phyloP scores from a whole-genome alignment of 2,329 filamentous ascomycete species.

The Diaporthe citrichinensis region DNA sequence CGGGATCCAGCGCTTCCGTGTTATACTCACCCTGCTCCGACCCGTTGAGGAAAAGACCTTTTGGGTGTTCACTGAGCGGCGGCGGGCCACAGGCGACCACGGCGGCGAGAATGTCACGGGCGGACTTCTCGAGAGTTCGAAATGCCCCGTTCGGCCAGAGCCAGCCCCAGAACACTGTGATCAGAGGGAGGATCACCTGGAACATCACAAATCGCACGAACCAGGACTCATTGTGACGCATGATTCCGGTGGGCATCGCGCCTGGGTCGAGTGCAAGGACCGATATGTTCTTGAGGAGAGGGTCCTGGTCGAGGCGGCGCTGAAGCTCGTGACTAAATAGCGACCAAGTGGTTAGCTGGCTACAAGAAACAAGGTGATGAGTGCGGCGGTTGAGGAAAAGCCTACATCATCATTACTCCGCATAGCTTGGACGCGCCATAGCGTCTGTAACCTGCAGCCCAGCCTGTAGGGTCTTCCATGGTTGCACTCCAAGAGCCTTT shows the following conservation, averaged over 20 bases:
- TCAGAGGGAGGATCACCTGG: neutral
- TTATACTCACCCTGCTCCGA: conserved; percentile 5
- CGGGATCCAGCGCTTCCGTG: neutral
- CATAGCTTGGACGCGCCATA: conserved; percentile 5
- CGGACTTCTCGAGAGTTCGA: neutral
- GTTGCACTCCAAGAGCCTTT: conserved; percentile 4
- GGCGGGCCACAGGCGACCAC: conserved; percentile 25
- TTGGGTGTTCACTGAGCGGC: conserved; percentile 15
- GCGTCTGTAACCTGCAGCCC: conserved; percentile 15
- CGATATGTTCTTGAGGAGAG: neutral
- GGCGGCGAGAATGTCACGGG: conserved; percentile 7
- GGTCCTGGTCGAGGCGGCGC: conserved; percentile 16
- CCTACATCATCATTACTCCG: conserved; percentile 18
- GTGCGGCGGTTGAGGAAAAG: neutral
- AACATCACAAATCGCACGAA: neutral
- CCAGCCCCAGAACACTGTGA: neutral
- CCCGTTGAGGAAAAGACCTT: neutral
- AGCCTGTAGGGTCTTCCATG: neutral
- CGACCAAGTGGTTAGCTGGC: neutral
- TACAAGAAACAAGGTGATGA: too few species aligned
- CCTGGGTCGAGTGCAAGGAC: conserved; percentile 13
- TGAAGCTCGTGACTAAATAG: neutral
- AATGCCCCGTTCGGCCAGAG: conserved; percentile 9
- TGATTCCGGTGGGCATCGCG: neutral
- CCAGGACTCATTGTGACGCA: neutral